Evolutionary conservation across 164 flowering plant genomes (phyloP).

Genomic region (Annona squamosa): DNA sequence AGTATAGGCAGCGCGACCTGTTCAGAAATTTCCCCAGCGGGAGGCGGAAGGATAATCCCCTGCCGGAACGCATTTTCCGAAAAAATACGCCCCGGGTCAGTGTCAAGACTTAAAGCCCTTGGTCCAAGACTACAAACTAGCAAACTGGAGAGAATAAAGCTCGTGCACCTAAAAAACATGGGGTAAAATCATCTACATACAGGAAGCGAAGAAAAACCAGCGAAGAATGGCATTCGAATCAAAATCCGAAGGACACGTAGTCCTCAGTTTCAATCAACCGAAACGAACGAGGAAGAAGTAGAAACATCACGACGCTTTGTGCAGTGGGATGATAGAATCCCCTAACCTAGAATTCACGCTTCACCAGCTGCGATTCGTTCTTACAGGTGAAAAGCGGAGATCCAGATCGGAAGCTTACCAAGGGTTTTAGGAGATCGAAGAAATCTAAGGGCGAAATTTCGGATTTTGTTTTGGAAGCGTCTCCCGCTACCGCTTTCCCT

Average conservation of each 20-base stretch:
- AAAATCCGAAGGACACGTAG: not conserved
- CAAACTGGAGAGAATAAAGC: not conserved
- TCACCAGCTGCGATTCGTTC: not conserved
- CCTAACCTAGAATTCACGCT: not conserved
- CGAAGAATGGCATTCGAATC: not conserved
- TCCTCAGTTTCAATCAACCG: not conserved
- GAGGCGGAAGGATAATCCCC: too few species aligned
- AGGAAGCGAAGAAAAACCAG: not conserved
- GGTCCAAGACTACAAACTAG: too few species aligned
- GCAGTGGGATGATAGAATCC: not conserved
- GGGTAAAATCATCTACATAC: not conserved
- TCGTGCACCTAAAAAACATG: not conserved
- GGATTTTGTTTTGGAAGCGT: not conserved
- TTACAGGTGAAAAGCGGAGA: too few species aligned
- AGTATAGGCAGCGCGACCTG: too few species aligned
- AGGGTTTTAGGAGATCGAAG: not conserved
- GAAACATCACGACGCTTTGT: not conserved
- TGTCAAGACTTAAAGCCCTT: too few species aligned
- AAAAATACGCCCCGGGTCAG: too few species aligned
- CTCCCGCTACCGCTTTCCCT: not conserved
- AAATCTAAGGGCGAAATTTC: not conserved
- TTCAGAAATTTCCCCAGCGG: too few species aligned
- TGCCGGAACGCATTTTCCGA: too few species aligned
- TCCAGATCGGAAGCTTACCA: not conserved
- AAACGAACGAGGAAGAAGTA: not conserved